A percentile compares a stretch with the other conserved stretches of the same genome.
Conservation (phyloP, 164 flowering plant genomes). For the Kingdonia uniflora region DNA sequence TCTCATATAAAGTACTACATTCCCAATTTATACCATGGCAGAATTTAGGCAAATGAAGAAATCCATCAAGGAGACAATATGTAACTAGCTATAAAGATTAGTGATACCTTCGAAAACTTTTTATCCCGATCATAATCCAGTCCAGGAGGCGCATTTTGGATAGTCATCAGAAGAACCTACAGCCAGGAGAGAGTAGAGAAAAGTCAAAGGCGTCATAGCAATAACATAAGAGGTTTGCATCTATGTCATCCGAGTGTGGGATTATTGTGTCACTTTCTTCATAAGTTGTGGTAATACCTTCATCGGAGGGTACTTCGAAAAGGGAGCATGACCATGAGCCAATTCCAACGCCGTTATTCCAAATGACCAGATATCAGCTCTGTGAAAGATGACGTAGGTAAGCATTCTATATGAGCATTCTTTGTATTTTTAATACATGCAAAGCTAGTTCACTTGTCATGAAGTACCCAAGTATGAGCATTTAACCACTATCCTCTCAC, state of each 20-base stretch:
- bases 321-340: constrained; percentile 79
- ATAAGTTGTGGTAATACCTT: constrained; percentile 29
- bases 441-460: not conserved
- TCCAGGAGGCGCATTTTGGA: constrained; percentile 62
- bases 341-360: constrained; percentile 66
- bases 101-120: constrained; percentile 85
- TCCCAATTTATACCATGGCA: too few species aligned
- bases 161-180: constrained; percentile 68
- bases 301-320: constrained; percentile 71
- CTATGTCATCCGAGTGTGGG: too few species aligned
- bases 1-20: too few species aligned
- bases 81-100: too few species aligned
- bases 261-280: too few species aligned
- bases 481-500: not conserved
- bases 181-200: not conserved
- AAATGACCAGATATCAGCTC: constrained; percentile 75
- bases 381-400: constrained; percentile 9
- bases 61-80: too few species aligned
- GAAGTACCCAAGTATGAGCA: not conserved
- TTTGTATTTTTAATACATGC: not conserved
- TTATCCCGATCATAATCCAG: constrained; percentile 98
- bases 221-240: not conserved
- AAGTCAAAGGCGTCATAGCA: not conserved
- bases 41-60: too few species aligned
- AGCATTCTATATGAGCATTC: not conserved